Evolutionary conservation across 164 flowering plant species (phyloP).

Genomic region (Aristolochia californica): DNA sequence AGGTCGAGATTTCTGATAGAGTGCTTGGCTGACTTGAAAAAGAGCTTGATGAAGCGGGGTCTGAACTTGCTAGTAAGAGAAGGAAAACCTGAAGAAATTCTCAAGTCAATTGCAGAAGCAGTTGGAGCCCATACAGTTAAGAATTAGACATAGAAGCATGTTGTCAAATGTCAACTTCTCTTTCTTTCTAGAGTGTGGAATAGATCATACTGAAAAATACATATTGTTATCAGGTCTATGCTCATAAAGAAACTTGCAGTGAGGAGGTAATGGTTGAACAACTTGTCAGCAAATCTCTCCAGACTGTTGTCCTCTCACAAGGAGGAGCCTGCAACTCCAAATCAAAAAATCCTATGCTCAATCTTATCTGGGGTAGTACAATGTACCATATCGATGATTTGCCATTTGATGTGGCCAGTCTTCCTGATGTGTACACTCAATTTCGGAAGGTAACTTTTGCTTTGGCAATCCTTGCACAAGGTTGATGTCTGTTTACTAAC

Average conservation of each 20-base stretch:
- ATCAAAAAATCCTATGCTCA: conserved; percentile 29
- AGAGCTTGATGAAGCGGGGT: conserved; percentile 59
- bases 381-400: conserved; percentile 89
- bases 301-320: conserved; percentile 14
- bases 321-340: conserved; percentile 9
- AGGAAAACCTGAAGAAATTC: conserved; percentile 79
- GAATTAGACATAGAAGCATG: not conserved
- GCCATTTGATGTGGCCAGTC: conserved; percentile 39
- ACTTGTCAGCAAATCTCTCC: conserved; percentile 34
- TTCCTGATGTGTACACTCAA: conserved; percentile 88
- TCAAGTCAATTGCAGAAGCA: conserved; percentile 58
- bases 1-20: conserved; percentile 74
- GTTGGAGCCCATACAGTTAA: conserved; percentile 75
- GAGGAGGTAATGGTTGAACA: conserved; percentile 72
- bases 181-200: too few relatives aligned
- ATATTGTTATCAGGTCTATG: conserved; percentile 53
- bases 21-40: conserved; percentile 69
- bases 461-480: not conserved
- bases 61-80: conserved; percentile 61
- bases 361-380: conserved; percentile 79
- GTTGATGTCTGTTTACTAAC: not conserved
- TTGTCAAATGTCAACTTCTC: not conserved
- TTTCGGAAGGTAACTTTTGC: conserved; percentile 62
- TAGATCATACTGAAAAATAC: not conserved
- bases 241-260: conserved; percentile 92